Evolutionary conservation across 768 basidiomycete species (phyloP).

Genomic region (Tulasnella sp.): DNA sequence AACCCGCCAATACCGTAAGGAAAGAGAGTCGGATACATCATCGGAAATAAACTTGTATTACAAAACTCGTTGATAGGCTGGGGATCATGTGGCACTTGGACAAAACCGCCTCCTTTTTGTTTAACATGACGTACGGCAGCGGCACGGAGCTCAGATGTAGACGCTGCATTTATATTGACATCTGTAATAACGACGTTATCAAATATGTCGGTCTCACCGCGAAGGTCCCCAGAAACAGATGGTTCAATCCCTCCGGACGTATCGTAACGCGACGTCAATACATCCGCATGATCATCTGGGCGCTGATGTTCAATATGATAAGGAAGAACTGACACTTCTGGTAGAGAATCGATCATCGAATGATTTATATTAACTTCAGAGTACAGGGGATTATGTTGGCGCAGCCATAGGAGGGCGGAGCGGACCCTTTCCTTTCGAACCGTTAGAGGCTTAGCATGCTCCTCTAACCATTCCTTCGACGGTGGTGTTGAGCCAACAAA

Average conservation of each 20-base stretch:
- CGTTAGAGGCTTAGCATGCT: neutral
- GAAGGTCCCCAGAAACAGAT: too few relatives aligned
- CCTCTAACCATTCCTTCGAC: neutral
- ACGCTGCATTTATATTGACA: neutral
- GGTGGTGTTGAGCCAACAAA: neutral
- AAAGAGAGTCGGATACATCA: slow-evolving; percentile 19
- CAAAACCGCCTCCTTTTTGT: neutral
- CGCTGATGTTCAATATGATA: neutral
- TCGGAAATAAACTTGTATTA: slow-evolving; percentile 14
- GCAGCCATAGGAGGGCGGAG: neutral
- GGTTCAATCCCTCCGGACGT: too few relatives aligned
- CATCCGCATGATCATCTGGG: neutral
- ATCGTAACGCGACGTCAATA: neutral
- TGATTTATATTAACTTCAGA: neutral
- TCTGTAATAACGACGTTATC: neutral
- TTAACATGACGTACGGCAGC: neutral
- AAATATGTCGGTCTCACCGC: too few relatives aligned
- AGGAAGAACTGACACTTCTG: neutral
- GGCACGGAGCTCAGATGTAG: neutral
- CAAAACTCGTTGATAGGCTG: neutral
- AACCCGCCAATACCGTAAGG: slow-evolving; percentile 19
- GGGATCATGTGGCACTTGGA: neutral
- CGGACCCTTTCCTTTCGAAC: neutral
- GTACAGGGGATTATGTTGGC: neutral
- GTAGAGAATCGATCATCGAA: neutral